Percentiles rank a stretch among this genome's conserved stretches.
Evolutionary conservation across 2,329 filamentous ascomycete species (phyloP).

Genomic region (Talaromyces marneffei): DNA sequence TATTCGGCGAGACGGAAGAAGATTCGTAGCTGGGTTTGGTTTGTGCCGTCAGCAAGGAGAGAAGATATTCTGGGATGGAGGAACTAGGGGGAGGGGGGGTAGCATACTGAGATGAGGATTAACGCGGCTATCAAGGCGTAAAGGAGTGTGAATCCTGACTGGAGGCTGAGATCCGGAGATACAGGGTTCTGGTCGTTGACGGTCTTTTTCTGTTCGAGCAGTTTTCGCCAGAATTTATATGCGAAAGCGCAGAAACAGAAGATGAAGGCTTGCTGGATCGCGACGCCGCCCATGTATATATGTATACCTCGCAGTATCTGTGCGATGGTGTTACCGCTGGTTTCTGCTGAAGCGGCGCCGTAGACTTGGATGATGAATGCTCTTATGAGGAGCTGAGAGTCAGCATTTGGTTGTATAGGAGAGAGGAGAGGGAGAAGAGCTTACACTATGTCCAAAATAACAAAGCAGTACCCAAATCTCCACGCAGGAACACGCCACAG

Average conservation of each 20-base stretch:
- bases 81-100: neutral
- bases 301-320: constrained; percentile 27
- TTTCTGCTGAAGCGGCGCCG: constrained; percentile 10
- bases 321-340: neutral
- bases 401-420: neutral
- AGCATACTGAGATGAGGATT: neutral
- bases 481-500: constrained; percentile 36
- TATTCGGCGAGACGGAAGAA: constrained; percentile 58
- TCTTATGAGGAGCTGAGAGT: neutral
- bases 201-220: neutral
- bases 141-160: constrained; percentile 4
- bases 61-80: neutral
- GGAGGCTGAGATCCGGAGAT: neutral
- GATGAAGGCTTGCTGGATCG: constrained; percentile 48
- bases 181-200: neutral
- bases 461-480: constrained; percentile 36
- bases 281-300: constrained; percentile 52
- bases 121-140: neutral
- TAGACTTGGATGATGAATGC: constrained; percentile 10
- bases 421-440: neutral
- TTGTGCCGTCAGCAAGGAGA: too few species aligned
- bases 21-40: constrained; percentile 56
- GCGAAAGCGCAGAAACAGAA: constrained; percentile 41
- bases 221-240: constrained; percentile 17
- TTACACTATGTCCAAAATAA: constrained; percentile 35